Conservation (phyloP, 169 alveolate genomes). For the Blepharisma undulans region DNA sequence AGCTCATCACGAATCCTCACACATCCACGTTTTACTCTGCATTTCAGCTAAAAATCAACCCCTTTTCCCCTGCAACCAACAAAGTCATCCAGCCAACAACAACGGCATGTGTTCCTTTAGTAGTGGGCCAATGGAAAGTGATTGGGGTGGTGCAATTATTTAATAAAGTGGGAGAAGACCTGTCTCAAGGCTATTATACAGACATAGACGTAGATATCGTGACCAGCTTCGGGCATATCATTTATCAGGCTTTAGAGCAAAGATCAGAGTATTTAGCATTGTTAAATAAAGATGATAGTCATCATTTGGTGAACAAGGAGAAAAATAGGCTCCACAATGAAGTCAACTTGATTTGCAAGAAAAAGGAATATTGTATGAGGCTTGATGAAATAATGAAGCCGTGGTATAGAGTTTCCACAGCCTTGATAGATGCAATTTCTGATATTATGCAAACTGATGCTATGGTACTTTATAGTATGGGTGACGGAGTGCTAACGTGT, state of each 20-base stretch:
- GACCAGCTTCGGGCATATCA: background rate
- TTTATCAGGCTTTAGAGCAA: background rate
- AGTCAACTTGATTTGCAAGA: background rate
- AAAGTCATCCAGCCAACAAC: background rate
- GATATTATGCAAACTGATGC: background rate
- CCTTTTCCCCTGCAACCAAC: background rate
- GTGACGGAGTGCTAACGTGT: background rate
- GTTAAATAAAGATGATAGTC: background rate
- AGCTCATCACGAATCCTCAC: background rate
- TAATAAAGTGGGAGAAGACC: background rate
- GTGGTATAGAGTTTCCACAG: background rate
- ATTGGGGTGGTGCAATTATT: background rate
- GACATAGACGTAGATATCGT: background rate
- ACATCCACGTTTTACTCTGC: background rate
- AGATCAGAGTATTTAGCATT: background rate
- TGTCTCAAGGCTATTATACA: background rate
- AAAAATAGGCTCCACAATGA: background rate
- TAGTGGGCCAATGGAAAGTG: background rate
- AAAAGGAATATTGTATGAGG: background rate
- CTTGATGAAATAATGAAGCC: background rate
- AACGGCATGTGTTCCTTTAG: background rate
- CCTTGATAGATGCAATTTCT: background rate
- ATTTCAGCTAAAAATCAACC: background rate
- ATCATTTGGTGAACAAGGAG: background rate
- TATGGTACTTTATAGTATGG: background rate